Evolutionary conservation across 106 monocot genomes (phyloP).

Genomic region (Dactylorhiza incarnata): DNA sequence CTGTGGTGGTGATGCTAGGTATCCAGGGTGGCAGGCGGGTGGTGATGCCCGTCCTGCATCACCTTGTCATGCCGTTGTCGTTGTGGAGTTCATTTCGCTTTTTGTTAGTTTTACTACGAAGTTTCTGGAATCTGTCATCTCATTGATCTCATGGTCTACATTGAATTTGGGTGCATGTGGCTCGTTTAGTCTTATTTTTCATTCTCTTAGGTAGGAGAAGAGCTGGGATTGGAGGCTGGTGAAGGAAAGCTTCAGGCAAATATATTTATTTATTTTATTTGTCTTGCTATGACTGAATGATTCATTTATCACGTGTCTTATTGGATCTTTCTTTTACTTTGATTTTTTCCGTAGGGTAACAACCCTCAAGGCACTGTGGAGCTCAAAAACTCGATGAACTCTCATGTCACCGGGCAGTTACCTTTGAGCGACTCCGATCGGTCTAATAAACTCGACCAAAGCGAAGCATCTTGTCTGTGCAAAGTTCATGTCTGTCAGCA

Average conservation of each 20-base stretch:
- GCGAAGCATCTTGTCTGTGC: conserved; percentile 37
- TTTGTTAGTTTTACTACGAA: neutral
- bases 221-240: conserved; percentile 13
- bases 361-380: conserved; percentile 9
- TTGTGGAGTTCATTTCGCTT: neutral
- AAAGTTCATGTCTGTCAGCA: conserved; percentile 45
- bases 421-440: conserved; percentile 39
- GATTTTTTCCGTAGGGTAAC: conserved; percentile 20
- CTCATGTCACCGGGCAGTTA: conserved; percentile 26
- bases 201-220: conserved; percentile 26
- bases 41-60: too few species aligned
- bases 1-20: too few species aligned
- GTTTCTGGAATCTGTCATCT: neutral
- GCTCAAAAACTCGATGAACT: conserved; percentile 39
- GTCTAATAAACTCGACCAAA: conserved; percentile 43
- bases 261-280: conserved; percentile 1
- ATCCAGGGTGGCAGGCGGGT: too few species aligned
- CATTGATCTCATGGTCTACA: neutral
- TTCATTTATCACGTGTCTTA: neutral
- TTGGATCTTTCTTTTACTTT: neutral
- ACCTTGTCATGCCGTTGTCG: neutral
- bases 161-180: conserved; percentile 5
- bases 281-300: neutral
- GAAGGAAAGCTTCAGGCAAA: conserved; percentile 32
- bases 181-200: neutral